These are phyloP conservation scores for Rhodofomes roseus DNA, from an alignment of 1,284 basidiomycete species.

Conservation along the genomic window DNA sequence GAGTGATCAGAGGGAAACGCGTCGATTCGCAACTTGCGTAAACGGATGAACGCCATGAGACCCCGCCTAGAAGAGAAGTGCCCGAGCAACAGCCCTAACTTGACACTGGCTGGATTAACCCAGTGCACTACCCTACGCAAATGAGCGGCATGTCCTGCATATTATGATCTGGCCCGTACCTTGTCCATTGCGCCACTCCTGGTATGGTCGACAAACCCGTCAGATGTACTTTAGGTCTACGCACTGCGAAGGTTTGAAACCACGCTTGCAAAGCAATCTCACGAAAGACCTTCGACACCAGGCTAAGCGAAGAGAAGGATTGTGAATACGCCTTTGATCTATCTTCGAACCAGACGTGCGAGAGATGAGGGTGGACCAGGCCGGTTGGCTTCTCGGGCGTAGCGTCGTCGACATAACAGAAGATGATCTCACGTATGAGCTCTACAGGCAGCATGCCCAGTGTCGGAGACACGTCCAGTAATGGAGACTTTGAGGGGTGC, in stretches of 20 bases:
- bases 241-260: constrained; percentile 15
- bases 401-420: background rate
- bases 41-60: constrained; percentile 11
- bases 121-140: constrained; percentile 9
- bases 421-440: too few relatives aligned
- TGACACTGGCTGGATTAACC: constrained; percentile 4
- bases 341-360: too few relatives aligned
- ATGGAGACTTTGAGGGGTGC: too few relatives aligned
- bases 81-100: background rate
- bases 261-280: constrained; percentile 14
- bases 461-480: too few relatives aligned
- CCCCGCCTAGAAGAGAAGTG: constrained; percentile 12
- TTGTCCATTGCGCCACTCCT: background rate
- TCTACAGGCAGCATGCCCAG: too few relatives aligned
- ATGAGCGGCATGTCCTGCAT: background rate
- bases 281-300: constrained; percentile 12
- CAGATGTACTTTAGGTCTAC: constrained; percentile 8
- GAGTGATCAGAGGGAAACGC: constrained; percentile 6
- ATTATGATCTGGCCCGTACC: background rate
- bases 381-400: background rate
- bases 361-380: background rate
- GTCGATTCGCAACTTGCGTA: constrained; percentile 16
- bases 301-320: constrained; percentile 8
- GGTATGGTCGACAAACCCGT: background rate
- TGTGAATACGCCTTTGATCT: constrained; percentile 3